Evolutionary conservation across 2,329 filamentous ascomycete species (phyloP), one percentile per base, ranked within the genome.

Genomic region (Talaromyces sp.): DNA sequence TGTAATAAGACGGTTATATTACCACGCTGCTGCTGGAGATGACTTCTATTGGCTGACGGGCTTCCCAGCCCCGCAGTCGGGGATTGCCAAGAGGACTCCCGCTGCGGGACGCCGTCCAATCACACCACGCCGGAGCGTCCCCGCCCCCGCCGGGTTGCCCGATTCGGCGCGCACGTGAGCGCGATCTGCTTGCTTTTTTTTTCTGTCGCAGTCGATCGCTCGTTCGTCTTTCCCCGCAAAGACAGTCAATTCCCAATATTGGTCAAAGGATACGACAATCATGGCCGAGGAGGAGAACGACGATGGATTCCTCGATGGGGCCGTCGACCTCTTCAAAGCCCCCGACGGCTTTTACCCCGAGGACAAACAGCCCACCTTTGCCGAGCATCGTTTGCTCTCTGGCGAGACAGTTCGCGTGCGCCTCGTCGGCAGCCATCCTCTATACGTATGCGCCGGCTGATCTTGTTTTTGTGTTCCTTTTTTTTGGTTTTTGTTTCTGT

Each of bases 351-450:
- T 85, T 79, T 95, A 91, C 71, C 84, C 89, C 53, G 86, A 91
- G 0, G 87, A 91, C 53, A 89, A 90, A 54, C 84, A 88, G 54
- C 86, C 91, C 8, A 93, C 89, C 2, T 86, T 84, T 63, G 86
- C 89, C 64, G 82, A 85, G 50, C 89, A 96, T 78, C 84, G 81
- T 24, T 84, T 93, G 71, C 78, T 84, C 60, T 85, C 84, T 38
- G 90, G 89, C 62, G 74, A 85, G 64, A 78, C 80, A 29, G 78
- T 96, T 65, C 85, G 80, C 56, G 83, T 96, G 64, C 86, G 90
- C 68, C 85, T 97, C 13, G 90, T 96, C 51, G 93, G 93, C 62
- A 87, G 90, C 75, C 93, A 90, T 79, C 90, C 92, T 26, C 84
- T 96, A 14, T 96, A 96, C 85, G 85, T 87, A 84, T 76, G 77